Evolutionary conservation across 2,329 filamentous ascomycete genomes (phyloP).

Genomic region (Clonostachys byssicola): DNA sequence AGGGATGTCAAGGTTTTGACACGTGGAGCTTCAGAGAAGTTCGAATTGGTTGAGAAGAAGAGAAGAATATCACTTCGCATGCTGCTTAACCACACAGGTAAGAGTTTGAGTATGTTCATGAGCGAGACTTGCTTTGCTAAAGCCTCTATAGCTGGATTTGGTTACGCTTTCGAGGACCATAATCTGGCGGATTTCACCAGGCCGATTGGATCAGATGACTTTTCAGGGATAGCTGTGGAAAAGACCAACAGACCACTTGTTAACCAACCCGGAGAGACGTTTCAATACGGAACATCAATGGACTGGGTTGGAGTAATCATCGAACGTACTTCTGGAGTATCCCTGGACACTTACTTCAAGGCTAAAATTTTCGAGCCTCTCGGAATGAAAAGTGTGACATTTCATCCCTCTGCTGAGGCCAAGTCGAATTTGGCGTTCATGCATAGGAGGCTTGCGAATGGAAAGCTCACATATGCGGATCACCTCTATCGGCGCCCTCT

Average conservation of each 20-base stretch:
- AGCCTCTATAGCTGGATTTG: constrained; percentile 39
- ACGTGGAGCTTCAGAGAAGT: constrained; percentile 18
- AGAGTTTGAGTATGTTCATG: not conserved
- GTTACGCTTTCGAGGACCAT: constrained; percentile 51
- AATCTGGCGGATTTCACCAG: constrained; percentile 38
- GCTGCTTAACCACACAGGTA: constrained; percentile 43
- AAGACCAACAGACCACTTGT: constrained; percentile 51
- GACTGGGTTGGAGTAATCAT: constrained; percentile 51
- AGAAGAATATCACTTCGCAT: constrained; percentile 43
- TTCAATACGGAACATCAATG: constrained; percentile 47
- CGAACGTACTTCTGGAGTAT: constrained; percentile 34
- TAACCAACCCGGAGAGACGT: constrained; percentile 58
- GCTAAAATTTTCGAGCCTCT: constrained; percentile 42
- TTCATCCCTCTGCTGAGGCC: constrained; percentile 53
- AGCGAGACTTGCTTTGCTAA: not conserved
- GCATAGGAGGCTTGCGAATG: constrained; percentile 44
- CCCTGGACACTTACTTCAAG: constrained; percentile 43
- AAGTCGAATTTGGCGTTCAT: constrained; percentile 50
- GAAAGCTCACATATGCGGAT: constrained; percentile 32
- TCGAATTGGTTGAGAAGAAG: constrained; percentile 32
- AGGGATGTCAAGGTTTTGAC: constrained; percentile 38
- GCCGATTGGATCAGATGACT: constrained; percentile 52
- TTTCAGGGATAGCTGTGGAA: constrained; percentile 40
- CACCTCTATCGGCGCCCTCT: constrained; percentile 43
- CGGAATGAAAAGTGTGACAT: constrained; percentile 42